Evolutionary conservation across 2,329 filamentous ascomycete species (phyloP), one percentile per base, ranked within the genome.

Genomic region (Cladorrhinum sp.): DNA sequence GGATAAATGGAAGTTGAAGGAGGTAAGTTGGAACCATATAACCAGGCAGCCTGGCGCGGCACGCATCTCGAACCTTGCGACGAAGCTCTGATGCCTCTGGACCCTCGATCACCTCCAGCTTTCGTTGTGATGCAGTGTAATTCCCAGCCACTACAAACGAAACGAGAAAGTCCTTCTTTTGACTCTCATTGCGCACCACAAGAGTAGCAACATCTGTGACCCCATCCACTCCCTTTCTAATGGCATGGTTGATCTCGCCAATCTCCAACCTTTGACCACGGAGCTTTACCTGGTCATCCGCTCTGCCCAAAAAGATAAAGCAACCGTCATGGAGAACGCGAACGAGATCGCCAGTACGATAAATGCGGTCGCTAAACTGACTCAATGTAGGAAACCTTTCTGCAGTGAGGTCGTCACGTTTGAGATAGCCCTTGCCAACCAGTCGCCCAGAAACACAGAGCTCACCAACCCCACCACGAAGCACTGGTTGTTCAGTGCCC

Each of bases 21-120:
- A 96, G 86, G 69, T 95, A 91, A 0, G 91, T 93, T 0, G 93
- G 94, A 1, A 97, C 84, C 93, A 97, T 97, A 72, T 97, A 97
- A 0, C 82, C 83, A 0, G 93, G 90, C 2, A 97, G 80, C 21
- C 80, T 85, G 1, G 83, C 77, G 33, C 83, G 82, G 67, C 92
- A 96, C n/a, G 85, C 83, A 23, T 82, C 77, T 65, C 81, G 81
- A 5, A 86, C 83, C 2, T 72, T 72, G 0, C 70, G 72, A 7
- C 81, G 74, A 2, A 87, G 68, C 0, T 70, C 67, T 10, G 76
- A 67, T 16, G 73, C 70, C 1, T 75, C 72, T 2, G 71, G 65
- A 24, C 76, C 74, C 2, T 64, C 62, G 9, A 72, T 65, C 1
- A 77, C 60, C 20, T 67, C 57, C 0, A 76, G 56, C 16, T 51